Base-by-base conservation (phyloP, 306 rosid species). In the Cyamopsis tetragonoloba region DNA sequence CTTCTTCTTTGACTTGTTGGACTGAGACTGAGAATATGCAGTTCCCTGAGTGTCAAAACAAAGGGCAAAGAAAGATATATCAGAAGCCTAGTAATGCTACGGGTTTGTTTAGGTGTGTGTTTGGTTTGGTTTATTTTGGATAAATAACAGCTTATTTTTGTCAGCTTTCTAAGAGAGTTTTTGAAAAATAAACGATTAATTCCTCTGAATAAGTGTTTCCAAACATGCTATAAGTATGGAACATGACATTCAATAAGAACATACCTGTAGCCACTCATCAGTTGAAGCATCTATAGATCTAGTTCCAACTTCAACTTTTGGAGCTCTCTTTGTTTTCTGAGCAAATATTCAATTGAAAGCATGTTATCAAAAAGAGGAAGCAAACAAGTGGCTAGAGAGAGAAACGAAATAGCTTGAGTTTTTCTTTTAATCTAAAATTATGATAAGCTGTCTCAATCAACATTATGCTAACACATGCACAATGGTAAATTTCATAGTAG, bases 191-290 rank as follows among this genome's bases (percentile, higher is more conserved):
- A n/a, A n/a, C n/a, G n/a, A n/a, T n/a, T n/a, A n/a, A n/a, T n/a
- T n/a, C n/a, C n/a, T n/a, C n/a, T n/a, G n/a, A n/a, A n/a, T n/a
- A n/a, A n/a, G n/a, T n/a, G n/a, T n/a, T n/a, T n/a, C n/a, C n/a
- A n/a, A 35, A 37, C 13, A 73, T 26, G 15, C 44, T 5, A 39
- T 18, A 11, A 53, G 9, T 49, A 63, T 55, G 12, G 0, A 32
- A 20, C 20, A 69, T 63, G 48, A 18, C n/a, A 81, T 48, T 37
- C 42, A 46, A 50, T n/a, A 24, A 39, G 62, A 42, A 68, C 87
- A 71, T 15, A 90, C 98, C 99, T 93, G 68, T 76, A 90, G 96
- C 99, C 99, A 93, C 66, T 89, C 97, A 68, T 93, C 97, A 77
- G 85, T 77, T 0, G 91, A 83, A 9, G 95, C 85, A 79, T 90